Percentiles rank a stretch among this genome's conserved stretches.
These are phyloP conservation scores for Zoysia pacifica DNA, from an alignment of 176 grass and related monocot genomes.

Conservation along the genomic window DNA sequence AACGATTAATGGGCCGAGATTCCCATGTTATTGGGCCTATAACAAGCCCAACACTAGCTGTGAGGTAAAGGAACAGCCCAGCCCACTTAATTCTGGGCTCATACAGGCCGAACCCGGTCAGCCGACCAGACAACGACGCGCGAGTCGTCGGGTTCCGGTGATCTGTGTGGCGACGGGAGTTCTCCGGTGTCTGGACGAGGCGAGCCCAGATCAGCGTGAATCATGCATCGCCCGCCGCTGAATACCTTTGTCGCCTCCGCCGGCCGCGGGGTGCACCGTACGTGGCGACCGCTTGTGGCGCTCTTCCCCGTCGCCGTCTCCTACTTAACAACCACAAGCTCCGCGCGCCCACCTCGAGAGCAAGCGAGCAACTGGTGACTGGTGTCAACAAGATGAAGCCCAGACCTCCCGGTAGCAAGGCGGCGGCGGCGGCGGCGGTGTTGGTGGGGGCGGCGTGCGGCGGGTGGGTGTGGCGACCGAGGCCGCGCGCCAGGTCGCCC, in stretches of 20 bases:
- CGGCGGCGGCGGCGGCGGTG: slow-evolving; percentile 9
- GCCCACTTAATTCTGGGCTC: neutral
- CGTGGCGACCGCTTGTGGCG: slow-evolving; percentile 34
- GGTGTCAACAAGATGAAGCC: slow-evolving; percentile 30
- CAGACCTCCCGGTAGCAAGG: neutral
- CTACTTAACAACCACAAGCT: slow-evolving; percentile 38
- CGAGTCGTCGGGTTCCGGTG: neutral
- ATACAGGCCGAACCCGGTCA: neutral
- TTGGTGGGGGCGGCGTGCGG: slow-evolving; percentile 22
- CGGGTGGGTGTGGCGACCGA: slow-evolving; percentile 37
- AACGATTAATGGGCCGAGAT: too few species aligned
- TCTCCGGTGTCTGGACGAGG: slow-evolving; percentile 25
- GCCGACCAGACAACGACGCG: too few species aligned
- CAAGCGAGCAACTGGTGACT: too few species aligned
- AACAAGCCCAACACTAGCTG: neutral
- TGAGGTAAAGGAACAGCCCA: too few species aligned
- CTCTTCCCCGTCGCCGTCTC: neutral
- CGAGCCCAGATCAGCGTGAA: slow-evolving; percentile 32
- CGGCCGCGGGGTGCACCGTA: slow-evolving; percentile 31
- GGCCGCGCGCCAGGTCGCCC: neutral
- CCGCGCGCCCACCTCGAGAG: neutral
- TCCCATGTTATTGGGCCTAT: neutral
- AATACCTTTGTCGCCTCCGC: slow-evolving; percentile 40
- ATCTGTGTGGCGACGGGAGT: slow-evolving; percentile 29
- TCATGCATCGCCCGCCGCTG: neutral